Base-by-base conservation (phyloP, 805 yeast species). In the Candida alai region DNA sequence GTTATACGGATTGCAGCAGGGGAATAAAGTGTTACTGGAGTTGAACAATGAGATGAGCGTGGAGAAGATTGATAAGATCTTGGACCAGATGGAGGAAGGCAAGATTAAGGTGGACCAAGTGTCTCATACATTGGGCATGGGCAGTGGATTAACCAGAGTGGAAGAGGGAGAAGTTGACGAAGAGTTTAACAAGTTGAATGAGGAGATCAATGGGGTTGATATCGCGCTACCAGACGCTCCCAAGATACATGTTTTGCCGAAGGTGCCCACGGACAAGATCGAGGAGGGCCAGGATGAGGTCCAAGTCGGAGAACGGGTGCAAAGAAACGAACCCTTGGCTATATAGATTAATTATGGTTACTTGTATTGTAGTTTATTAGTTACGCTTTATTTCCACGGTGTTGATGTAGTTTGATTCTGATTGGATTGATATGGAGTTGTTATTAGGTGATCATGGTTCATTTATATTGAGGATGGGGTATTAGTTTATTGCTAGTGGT, bases 1-100 rank as follows among this genome's bases (percentile, higher is more conserved):
- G 26, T 45, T 89, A 3, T 73, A 73, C 39, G 96, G 97, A 0
- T 63, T 93, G 19, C 70, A 79, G 45, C 80, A 82, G 44, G 97
- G 98, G 16, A 88, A 84, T 51, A 61, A 70, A 33, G 85, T 86
- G 9, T 70, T 93, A 45, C 80, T 74, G 44, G 78, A 76, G 45
- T 67, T 93, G 40, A 93, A 93, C 55, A 62, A 65, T 30, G 96
- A 90, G 48, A 75, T 89, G 75, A 78, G 76, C 22, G 52, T 84
- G 12, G 89, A 84, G 20, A 75, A 76, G 46, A 82, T 88, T n/a
- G 96, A 89, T 45, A 73, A 70, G 49, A 68, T 90, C 3, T 62
- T 90, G 73, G 96, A 89, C 54, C 89, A 85, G 33, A 73, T 84
- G 14, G 85, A 82, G 30, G 96, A 86, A 15, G 95, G 90, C 31